A percentile compares a stretch with the other conserved stretches of the same genome.
These are phyloP conservation scores for Coemansia asiatica DNA, from an alignment of 192 early-diverging fungal genomes.

Conservation along the genomic window DNA sequence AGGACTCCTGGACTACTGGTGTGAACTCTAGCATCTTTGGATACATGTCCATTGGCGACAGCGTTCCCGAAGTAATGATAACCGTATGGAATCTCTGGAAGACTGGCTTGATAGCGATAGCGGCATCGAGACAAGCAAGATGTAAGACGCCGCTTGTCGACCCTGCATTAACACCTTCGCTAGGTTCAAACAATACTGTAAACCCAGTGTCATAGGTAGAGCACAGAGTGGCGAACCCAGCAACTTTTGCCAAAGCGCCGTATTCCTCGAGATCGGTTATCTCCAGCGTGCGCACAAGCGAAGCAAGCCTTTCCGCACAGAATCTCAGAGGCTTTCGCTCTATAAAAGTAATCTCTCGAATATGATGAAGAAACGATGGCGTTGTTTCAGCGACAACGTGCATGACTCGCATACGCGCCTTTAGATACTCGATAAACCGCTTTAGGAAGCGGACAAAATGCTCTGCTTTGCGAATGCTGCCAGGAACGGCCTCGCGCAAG, in stretches of 20 bases:
- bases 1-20: constrained; percentile 86
- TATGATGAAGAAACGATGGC: constrained; percentile 86
- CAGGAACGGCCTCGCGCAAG: constrained; percentile 89
- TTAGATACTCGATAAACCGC: constrained; percentile 97
- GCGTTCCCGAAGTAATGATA: constrained; percentile 98
- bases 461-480: constrained; percentile 95
- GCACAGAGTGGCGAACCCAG: constrained; percentile 91
- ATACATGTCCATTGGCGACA: constrained; percentile 98
- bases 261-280: constrained; percentile 89
- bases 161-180: constrained; percentile 87
- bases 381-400: constrained; percentile 98
- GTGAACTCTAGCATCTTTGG: constrained; percentile 90
- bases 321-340: constrained; percentile 94
- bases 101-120: constrained; percentile 93
- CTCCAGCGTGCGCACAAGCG: constrained; percentile 89
- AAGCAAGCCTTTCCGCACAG: constrained; percentile 88
- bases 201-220: constrained; percentile 97
- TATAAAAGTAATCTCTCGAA: constrained; percentile 93
- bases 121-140: constrained; percentile 92
- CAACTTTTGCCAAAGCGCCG: constrained; percentile 78
- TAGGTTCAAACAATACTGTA: constrained; percentile 93
- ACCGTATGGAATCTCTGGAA: constrained; percentile 96
- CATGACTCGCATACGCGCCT: constrained; percentile 93
- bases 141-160: constrained; percentile 96
- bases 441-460: constrained; percentile 97